Evolutionary conservation across 2,329 filamentous ascomycete species (phyloP).

Genomic region (Epicoccum sorghinum): DNA sequence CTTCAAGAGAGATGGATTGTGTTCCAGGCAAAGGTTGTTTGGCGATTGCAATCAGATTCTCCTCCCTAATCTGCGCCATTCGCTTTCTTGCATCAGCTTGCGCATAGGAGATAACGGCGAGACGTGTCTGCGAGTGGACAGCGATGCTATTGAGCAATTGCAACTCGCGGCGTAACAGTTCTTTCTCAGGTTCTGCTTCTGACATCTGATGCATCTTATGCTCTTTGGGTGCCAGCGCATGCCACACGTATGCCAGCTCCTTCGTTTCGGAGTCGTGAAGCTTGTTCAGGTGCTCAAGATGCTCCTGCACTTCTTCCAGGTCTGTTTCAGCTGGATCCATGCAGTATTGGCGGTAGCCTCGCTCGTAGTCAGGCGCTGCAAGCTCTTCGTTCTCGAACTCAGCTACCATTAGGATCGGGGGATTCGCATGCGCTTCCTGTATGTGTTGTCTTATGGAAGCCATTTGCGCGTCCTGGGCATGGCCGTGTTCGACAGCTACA

Average conservation of each 20-base stretch:
- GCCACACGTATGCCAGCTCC: conserved; percentile 27
- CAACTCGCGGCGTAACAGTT: conserved; percentile 20
- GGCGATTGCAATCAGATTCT: neutral
- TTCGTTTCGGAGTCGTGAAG: conserved; percentile 9
- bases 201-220: conserved; percentile 20
- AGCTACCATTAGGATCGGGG: conserved; percentile 15
- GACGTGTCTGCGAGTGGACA: conserved; percentile 5
- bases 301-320: conserved; percentile 16
- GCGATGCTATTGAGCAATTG: conserved; percentile 26
- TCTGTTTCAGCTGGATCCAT: conserved; percentile 18
- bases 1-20: neutral
- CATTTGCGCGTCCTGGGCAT: neutral
- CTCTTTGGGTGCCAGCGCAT: conserved; percentile 22
- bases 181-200: conserved; percentile 21
- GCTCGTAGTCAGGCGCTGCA: conserved; percentile 22
- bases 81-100: conserved; percentile 25
- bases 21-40: neutral
- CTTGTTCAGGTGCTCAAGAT: conserved; percentile 21
- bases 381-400: conserved; percentile 24
- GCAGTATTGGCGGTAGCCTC: conserved; percentile 22
- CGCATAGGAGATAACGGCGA: conserved; percentile 22
- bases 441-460: conserved; percentile 1
- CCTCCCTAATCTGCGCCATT: conserved; percentile 17
- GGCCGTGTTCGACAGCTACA: neutral
- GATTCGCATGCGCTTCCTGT: conserved; percentile 12